Conservation (phyloP, 2,329 filamentous ascomycete genomes). For the Paracorniculantispora psalliotae region DNA sequence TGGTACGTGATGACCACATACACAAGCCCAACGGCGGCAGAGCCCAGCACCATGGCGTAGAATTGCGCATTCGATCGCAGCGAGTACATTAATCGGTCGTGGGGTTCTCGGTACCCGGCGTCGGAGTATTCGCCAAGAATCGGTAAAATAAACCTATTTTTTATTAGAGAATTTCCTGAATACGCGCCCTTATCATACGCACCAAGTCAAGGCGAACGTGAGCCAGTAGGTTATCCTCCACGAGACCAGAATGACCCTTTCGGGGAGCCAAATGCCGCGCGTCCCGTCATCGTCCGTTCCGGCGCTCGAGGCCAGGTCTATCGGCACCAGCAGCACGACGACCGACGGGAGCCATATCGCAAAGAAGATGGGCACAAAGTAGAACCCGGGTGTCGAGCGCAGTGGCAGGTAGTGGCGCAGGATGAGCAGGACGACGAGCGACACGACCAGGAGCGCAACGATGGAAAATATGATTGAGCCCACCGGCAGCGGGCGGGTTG, state of each 20-base stretch:
- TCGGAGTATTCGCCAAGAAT: conserved; percentile 93
- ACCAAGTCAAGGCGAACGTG: conserved; percentile 93
- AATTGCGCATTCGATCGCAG: conserved; percentile 84
- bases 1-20: conserved; percentile 81
- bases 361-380: conserved; percentile 89
- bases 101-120: conserved; percentile 84
- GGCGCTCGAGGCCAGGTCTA: conserved; percentile 87
- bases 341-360: conserved; percentile 89
- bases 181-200: conserved; percentile 23
- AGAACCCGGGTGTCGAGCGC: conserved; percentile 82
- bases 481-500: conserved; percentile 56
- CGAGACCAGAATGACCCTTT: conserved; percentile 71
- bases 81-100: conserved; percentile 76
- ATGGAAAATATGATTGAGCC: conserved; percentile 76
- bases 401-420: conserved; percentile 87
- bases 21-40: conserved; percentile 65
- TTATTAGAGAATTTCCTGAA: conserved; percentile 14
- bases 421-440: conserved; percentile 72
- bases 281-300: conserved; percentile 64
- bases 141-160: conserved; percentile 74
- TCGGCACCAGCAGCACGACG: conserved; percentile 87
- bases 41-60: conserved; percentile 71
- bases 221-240: conserved; percentile 98
- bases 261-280: conserved; percentile 82
- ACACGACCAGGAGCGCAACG: conserved; percentile 68